Conservation (phyloP, 768 basidiomycete genomes). For the Zangia roseola region DNA sequence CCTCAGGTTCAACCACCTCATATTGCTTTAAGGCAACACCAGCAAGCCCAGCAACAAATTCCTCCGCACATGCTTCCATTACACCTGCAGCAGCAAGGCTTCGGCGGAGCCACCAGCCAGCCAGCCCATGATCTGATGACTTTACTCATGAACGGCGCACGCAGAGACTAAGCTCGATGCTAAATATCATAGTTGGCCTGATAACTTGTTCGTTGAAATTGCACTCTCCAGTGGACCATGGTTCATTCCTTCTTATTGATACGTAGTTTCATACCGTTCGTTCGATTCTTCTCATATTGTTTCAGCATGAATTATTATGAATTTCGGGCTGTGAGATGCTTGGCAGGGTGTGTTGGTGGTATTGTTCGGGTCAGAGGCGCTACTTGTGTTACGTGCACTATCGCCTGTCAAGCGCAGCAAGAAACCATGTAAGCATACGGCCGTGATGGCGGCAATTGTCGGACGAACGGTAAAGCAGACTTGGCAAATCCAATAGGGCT, state of each 20-base stretch:
- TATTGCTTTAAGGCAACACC: constrained; percentile 33
- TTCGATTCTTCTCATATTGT: constrained; percentile 20
- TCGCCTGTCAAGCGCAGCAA: constrained; percentile 9
- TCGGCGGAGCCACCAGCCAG: constrained; percentile 48
- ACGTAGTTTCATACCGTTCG: constrained; percentile 28
- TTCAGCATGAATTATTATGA: constrained; percentile 27
- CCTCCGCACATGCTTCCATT: constrained; percentile 52
- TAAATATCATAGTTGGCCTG: constrained; percentile 12
- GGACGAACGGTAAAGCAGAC: constrained; percentile 9
- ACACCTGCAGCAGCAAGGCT: constrained; percentile 62
- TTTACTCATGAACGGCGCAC: constrained; percentile 71
- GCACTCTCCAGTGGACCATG: constrained; percentile 21
- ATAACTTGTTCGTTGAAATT: constrained; percentile 11
- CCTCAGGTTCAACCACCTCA: constrained; percentile 32
- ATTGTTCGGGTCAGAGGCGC: constrained; percentile 7
- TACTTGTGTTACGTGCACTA: constrained; percentile 14
- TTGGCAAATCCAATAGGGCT: constrained; percentile 11
- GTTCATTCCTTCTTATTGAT: constrained; percentile 34
- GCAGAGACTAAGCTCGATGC: constrained; percentile 53
- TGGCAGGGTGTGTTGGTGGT: neutral
- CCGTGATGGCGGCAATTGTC: constrained; percentile 20
- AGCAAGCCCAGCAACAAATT: constrained; percentile 47
- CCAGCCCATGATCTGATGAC: constrained; percentile 79
- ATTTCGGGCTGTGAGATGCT: constrained; percentile 7
- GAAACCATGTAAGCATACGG: neutral